Conservation (phyloP, 305 asterid species). For the Solanum hybrid region DNA sequence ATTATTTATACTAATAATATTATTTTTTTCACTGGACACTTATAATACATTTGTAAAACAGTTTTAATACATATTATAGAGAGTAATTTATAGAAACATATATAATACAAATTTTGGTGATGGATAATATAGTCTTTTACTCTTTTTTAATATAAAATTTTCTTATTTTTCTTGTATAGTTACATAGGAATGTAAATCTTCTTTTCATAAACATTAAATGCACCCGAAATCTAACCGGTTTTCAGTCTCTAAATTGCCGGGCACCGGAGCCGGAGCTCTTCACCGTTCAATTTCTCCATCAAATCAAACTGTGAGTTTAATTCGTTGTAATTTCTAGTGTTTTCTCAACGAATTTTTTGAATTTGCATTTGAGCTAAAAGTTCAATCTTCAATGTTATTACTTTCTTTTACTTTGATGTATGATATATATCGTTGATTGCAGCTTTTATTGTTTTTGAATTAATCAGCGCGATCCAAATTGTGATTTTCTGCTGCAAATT, state of each 20-base stretch:
- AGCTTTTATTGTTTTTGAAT: too few relatives aligned
- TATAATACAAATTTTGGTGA: too few relatives aligned
- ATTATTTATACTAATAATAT: too few relatives aligned
- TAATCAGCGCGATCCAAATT: too few relatives aligned
- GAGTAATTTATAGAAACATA: too few relatives aligned
- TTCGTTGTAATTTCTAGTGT: neutral
- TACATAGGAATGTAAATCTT: neutral
- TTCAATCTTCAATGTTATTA: neutral
- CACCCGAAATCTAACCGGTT: neutral
- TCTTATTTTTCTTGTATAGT: neutral
- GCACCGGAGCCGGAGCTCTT: neutral
- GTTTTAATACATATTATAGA: too few relatives aligned
- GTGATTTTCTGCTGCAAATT: neutral
- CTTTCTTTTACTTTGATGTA: neutral
- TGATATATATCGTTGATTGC: neutral
- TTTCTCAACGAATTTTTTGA: neutral
- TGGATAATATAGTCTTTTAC: too few relatives aligned
- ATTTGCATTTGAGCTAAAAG: neutral
- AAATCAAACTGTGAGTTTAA: neutral
- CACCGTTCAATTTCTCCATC: neutral
- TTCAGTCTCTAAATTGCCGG: neutral
- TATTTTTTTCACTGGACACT: too few relatives aligned
- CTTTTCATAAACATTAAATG: neutral
- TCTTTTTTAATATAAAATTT: neutral
- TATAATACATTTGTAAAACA: too few relatives aligned